phyloP scores from a whole-genome alignment of 495 filamentous ascomycete genomes.

The Penicillium goetzii region DNA sequence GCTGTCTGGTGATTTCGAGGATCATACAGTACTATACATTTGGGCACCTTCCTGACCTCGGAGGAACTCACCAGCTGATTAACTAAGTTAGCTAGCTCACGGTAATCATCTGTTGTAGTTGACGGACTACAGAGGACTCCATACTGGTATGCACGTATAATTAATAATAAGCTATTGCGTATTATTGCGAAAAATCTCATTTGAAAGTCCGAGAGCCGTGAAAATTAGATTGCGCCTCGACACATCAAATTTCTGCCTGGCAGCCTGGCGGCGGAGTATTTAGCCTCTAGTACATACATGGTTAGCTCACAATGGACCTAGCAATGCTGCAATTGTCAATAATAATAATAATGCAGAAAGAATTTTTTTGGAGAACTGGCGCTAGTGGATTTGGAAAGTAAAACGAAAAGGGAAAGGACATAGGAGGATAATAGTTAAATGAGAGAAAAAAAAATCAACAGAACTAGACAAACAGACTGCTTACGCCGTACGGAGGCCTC shows the following conservation, averaged over 20 bases:
- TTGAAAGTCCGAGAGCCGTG: conserved; percentile 3
- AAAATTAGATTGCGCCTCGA: conserved; percentile 5
- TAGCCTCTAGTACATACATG: not conserved
- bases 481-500: not conserved
- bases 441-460: not conserved
- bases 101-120: not conserved
- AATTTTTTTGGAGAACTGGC: not conserved
- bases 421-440: not conserved
- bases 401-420: not conserved
- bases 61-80: not conserved
- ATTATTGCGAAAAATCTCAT: not conserved
- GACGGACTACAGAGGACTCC: not conserved
- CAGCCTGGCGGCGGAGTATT: not conserved
- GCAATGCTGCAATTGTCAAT: not conserved
- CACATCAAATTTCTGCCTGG: not conserved
- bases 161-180: not conserved
- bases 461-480: not conserved
- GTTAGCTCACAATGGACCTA: not conserved
- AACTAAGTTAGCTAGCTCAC: not conserved
- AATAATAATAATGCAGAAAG: not conserved
- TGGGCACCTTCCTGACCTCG: not conserved
- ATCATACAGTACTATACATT: not conserved
- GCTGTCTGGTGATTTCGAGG: not conserved
- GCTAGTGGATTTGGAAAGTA: not conserved
- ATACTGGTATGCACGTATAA: not conserved